Base-by-base conservation (phyloP, 2,329 filamentous ascomycete species). In the Cladosporium sp. region DNA sequence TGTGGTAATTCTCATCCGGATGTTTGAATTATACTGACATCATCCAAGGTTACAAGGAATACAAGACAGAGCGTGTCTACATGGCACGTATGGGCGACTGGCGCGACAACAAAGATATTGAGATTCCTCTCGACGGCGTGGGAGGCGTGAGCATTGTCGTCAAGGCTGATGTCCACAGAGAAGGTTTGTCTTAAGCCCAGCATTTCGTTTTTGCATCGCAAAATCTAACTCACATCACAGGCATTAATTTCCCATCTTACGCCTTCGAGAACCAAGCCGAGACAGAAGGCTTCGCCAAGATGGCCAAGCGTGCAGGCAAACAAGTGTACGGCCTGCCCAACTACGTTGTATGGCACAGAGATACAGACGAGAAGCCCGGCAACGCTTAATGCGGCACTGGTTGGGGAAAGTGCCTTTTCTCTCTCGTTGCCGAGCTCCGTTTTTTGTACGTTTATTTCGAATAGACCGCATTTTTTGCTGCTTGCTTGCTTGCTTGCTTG, bases 241-340 rank as follows among this genome's bases (percentile, higher is more conserved):
- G 94, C 68, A 95, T 99, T 82, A 99, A 99, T 79, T 99, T 99
- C 79, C 95, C 95, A 10, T 89, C 88, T 76, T 99, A 99, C 75
- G 86, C 95, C 3, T 99, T 99, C 77, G 95, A 99, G 78, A 98
- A 99, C 79, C 95, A 99, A 81, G 95, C 95, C 69, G 95, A 99
- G 80, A 99, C 95, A 5, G 95, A 99, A 81, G 95, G 95, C 7
- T 99, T 99, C 75, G 95, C 95, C 43, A 97, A 96, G 79, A 99
- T 99, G 95, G 95, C 95, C 66, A 97, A 96, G 82, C 86, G 93
- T 69, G 95, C 95, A 21, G 95, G 95, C 53, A 98, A 97, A 77
- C 86, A 92, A 74, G 95, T 99, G 28, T 87, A 92, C 71, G 95
- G 95, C 54, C 83, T 99, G 64, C 95, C 94, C 49, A 99, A 99